These are phyloP conservation scores for Talaromyces islandicus DNA, from an alignment of 2,329 filamentous ascomycete genomes.

Conservation along the genomic window DNA sequence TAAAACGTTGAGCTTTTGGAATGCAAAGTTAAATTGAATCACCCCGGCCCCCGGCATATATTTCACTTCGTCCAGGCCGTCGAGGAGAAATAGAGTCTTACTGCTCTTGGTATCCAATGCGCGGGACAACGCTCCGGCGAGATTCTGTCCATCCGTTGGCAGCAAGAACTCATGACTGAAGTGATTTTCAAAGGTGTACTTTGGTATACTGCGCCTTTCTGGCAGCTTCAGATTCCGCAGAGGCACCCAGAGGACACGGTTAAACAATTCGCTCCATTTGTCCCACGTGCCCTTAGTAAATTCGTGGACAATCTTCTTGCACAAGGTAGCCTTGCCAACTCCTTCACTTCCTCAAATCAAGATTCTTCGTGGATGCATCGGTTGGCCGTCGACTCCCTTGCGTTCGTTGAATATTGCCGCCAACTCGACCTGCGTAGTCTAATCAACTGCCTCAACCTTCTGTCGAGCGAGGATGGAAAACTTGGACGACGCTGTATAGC, in stretches of 20 bases:
- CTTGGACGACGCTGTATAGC: conserved; percentile 11
- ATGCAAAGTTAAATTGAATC: too few species aligned
- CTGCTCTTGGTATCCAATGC: not conserved
- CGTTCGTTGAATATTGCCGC: conserved; percentile 22
- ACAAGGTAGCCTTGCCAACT: conserved; percentile 36
- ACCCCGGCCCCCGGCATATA: too few species aligned
- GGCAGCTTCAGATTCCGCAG: conserved; percentile 24
- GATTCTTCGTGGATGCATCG: conserved; percentile 23
- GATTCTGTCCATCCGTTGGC: too few species aligned
- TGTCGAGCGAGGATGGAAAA: conserved; percentile 22
- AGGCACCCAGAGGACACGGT: conserved; percentile 37
- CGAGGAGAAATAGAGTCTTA: conserved; percentile 1
- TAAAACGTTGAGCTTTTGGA: too few species aligned
- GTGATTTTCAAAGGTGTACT: not conserved
- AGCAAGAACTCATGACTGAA: too few species aligned
- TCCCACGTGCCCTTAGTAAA: conserved; percentile 16
- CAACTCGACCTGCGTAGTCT: conserved; percentile 16
- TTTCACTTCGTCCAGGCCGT: not conserved
- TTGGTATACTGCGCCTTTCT: not conserved
- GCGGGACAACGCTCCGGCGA: too few species aligned
- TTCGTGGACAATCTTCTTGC: conserved; percentile 36
- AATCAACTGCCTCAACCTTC: conserved; percentile 18
- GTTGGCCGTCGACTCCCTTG: conserved; percentile 10
- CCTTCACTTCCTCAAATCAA: conserved; percentile 33
- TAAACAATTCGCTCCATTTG: conserved; percentile 23